Evolutionary conservation across 2,329 filamentous ascomycete species (phyloP).

Genomic region (Aureobasidium sp.): DNA sequence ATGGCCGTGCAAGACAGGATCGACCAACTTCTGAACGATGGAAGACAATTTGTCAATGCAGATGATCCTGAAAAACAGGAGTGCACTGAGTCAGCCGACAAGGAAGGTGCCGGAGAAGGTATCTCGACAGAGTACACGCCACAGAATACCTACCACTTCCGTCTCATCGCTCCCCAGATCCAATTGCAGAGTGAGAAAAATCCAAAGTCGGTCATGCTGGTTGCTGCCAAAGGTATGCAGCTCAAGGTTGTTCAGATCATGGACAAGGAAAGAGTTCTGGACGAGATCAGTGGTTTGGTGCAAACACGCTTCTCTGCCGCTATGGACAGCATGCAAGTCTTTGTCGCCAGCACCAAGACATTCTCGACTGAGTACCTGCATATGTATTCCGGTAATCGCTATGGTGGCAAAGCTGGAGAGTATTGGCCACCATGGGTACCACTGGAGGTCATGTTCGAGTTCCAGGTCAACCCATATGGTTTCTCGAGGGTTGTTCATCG

Average conservation of each 20-base stretch:
- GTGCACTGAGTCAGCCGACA: constrained; percentile 25
- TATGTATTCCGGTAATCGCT: constrained; percentile 89
- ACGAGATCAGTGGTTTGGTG: constrained; percentile 89
- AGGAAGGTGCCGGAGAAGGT: constrained; percentile 51
- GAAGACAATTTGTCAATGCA: constrained; percentile 69
- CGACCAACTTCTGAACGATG: constrained; percentile 74
- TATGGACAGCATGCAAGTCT: constrained; percentile 98
- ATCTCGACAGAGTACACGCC: constrained; percentile 82
- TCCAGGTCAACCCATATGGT: constrained; percentile 86
- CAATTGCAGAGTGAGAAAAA: constrained; percentile 99
- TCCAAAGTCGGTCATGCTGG: constrained; percentile 88
- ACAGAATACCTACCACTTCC: constrained; percentile 89
- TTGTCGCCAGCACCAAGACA: constrained; percentile 88
- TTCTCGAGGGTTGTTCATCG: constrained; percentile 96
- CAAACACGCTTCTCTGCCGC: constrained; percentile 88
- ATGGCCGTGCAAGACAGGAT: constrained; percentile 75
- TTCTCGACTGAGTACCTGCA: constrained; percentile 77
- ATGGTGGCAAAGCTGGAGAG: constrained; percentile 74
- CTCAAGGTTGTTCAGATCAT: constrained; percentile 96
- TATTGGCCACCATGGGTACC: constrained; percentile 98
- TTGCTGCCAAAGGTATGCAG: constrained; percentile 96
- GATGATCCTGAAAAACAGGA: constrained; percentile 44
- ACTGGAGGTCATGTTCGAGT: constrained; percentile 98
- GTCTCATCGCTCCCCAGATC: constrained; percentile 93
- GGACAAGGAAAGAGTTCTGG: constrained; percentile 87